Evolutionary conservation across 1,284 basidiomycete genomes (phyloP).

Genomic region (Leccinum solheimii): DNA sequence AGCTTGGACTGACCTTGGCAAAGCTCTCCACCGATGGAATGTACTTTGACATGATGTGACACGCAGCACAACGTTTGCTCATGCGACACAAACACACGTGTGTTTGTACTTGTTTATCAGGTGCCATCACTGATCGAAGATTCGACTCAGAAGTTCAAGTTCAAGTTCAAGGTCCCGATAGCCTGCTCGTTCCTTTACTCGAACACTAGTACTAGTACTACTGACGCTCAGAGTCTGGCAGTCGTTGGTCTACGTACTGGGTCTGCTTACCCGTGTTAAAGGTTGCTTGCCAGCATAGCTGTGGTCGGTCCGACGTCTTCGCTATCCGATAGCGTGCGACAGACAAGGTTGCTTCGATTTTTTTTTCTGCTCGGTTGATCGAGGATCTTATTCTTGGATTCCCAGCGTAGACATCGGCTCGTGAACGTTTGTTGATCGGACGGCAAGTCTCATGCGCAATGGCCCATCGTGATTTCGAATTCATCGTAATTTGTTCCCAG

Average conservation of each 20-base stretch:
- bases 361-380: background rate
- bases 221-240: no score
- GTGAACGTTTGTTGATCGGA: background rate
- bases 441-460: background rate
- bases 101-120: conserved; percentile 25
- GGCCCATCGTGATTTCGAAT: background rate
- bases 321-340: background rate
- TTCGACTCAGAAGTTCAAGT: no score
- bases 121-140: no score
- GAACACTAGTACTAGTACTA: no score
- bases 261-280: background rate
- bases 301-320: background rate
- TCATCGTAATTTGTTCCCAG: background rate
- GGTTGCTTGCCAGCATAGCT: background rate
- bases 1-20: conserved; percentile 51
- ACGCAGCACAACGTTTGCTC: background rate
- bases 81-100: background rate
- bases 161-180: no score
- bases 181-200: no score
- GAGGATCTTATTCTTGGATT: background rate
- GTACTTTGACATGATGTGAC: conserved; percentile 32
- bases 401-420: background rate
- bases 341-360: background rate
- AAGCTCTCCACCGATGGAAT: conserved; percentile 61
- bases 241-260: background rate